phyloP scores from a whole-genome alignment of 805 yeast genomes.

The Crinitomyces ghanaensis region DNA sequence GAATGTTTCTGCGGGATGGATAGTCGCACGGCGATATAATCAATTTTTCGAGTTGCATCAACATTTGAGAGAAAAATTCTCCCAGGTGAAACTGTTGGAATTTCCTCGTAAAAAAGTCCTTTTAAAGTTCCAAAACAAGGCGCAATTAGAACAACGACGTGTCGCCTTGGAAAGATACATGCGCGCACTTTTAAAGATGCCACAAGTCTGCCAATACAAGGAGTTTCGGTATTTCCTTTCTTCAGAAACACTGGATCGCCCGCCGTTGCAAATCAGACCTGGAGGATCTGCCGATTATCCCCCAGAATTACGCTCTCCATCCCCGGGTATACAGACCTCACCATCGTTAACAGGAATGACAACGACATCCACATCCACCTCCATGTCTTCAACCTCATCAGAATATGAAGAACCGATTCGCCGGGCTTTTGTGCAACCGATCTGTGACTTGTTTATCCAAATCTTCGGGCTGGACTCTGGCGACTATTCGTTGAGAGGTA shows the following conservation, averaged over 20 bases:
- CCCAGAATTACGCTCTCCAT: neutral
- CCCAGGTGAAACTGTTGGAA: slow-evolving; percentile 36
- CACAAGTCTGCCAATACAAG: slow-evolving; percentile 62
- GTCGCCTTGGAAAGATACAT: slow-evolving; percentile 52
- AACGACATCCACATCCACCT: neutral
- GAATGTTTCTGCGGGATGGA: slow-evolving; percentile 62
- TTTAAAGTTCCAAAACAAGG: slow-evolving; percentile 55
- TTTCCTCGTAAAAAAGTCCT: slow-evolving; percentile 49
- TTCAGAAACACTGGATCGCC: slow-evolving; percentile 47
- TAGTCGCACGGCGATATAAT: slow-evolving; percentile 78
- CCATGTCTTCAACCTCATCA: neutral
- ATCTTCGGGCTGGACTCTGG: slow-evolving; percentile 55
- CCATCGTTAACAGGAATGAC: neutral
- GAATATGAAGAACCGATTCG: slow-evolving; percentile 1
- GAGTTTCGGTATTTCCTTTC: slow-evolving; percentile 70
- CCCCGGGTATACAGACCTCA: neutral
- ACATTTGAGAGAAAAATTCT: slow-evolving; percentile 43
- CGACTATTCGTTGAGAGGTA: slow-evolving; percentile 71
- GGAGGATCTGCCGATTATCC: neutral
- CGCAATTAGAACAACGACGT: slow-evolving; percentile 54
- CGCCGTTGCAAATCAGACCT: slow-evolving; percentile 5
- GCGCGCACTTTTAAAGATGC: slow-evolving; percentile 42
- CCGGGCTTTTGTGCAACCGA: slow-evolving; percentile 61
- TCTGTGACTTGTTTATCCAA: slow-evolving; percentile 62
- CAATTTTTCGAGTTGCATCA: slow-evolving; percentile 68